Evolutionary conservation across 345 rosid species (phyloP).

Genomic region (Citrus medica): DNA sequence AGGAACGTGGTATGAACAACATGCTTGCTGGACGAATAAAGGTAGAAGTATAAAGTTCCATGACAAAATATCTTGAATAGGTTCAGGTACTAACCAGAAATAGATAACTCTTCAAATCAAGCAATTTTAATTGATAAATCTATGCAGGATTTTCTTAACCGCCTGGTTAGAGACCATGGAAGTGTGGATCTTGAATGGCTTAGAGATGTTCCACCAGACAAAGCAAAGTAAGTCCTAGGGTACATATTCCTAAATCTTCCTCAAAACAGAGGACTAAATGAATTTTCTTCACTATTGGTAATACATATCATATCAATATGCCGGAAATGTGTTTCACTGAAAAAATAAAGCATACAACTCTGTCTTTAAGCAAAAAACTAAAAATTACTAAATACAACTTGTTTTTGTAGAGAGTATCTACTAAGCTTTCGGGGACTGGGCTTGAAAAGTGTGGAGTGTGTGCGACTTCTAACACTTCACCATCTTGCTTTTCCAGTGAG

Average conservation of each 20-base stretch:
- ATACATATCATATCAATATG: background rate
- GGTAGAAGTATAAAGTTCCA: conserved; percentile 34
- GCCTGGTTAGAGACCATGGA: conserved; percentile 68
- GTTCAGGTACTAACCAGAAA: background rate
- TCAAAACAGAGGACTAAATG: conserved; percentile 18
- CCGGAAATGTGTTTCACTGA: conserved; percentile 2
- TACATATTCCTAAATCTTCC: conserved; percentile 11
- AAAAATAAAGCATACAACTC: conserved; percentile 22
- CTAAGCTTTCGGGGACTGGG: conserved; percentile 85
- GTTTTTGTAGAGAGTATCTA: conserved; percentile 66
- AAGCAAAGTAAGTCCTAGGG: conserved; percentile 71
- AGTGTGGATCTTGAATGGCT: conserved; percentile 92
- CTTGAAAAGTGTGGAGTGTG: conserved; percentile 96
- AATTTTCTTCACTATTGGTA: conserved; percentile 19
- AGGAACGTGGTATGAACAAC: conserved; percentile 89
- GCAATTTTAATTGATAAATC: conserved; percentile 19
- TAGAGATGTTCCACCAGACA: conserved; percentile 88
- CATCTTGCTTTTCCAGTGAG: conserved; percentile 99
- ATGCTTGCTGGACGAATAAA: conserved; percentile 83
- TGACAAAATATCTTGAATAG: background rate
- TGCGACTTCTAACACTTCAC: conserved; percentile 90
- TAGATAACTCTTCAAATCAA: background rate
- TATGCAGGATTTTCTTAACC: conserved; percentile 79
- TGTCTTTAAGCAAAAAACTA: background rate
- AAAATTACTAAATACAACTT: conserved; percentile 19